phyloP scores from a whole-genome alignment of 1,284 basidiomycete genomes.

The Golubevia pallescens region DNA sequence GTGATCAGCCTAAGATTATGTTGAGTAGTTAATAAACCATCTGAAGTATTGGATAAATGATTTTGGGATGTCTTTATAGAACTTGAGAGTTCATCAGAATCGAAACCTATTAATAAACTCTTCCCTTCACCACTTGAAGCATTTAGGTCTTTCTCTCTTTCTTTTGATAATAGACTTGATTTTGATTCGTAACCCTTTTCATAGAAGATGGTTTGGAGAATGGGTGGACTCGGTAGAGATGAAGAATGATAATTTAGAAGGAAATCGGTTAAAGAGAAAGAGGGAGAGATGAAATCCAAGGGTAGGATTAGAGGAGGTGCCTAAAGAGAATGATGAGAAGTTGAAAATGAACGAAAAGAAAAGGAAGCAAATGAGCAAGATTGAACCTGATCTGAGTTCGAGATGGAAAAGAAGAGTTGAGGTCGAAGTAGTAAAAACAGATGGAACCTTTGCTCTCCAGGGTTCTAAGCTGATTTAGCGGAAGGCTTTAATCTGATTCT shows the following conservation, averaged over 20 bases:
- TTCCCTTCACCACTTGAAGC: not conserved
- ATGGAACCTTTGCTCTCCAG: too few species aligned
- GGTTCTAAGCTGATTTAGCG: too few species aligned
- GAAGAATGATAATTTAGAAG: conserved; percentile 34
- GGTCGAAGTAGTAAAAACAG: too few species aligned
- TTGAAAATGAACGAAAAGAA: not conserved
- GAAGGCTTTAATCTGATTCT: too few species aligned
- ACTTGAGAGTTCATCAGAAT: conserved; percentile 32
- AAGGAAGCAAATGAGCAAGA: not conserved
- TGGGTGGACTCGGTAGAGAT: conserved; percentile 19
- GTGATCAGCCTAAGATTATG: conserved; percentile 8
- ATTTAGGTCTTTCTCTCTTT: conserved; percentile 49
- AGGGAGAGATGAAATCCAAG: conserved; percentile 49
- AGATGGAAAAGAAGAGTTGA: not conserved
- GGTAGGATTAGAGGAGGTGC: conserved; percentile 57
- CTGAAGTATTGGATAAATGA: too few species aligned
- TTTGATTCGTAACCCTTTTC: conserved; percentile 53
- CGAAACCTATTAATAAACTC: not conserved
- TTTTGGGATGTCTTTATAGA: too few species aligned
- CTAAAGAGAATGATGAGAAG: not conserved
- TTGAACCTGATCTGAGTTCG: too few species aligned
- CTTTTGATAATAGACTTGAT: conserved; percentile 52
- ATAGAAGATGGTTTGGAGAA: conserved; percentile 45
- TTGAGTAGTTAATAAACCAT: conserved; percentile 2
- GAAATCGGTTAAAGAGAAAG: conserved; percentile 40